phyloP scores from a whole-genome alignment of 1,139 yeast species.

The Yarrowia galli region DNA sequence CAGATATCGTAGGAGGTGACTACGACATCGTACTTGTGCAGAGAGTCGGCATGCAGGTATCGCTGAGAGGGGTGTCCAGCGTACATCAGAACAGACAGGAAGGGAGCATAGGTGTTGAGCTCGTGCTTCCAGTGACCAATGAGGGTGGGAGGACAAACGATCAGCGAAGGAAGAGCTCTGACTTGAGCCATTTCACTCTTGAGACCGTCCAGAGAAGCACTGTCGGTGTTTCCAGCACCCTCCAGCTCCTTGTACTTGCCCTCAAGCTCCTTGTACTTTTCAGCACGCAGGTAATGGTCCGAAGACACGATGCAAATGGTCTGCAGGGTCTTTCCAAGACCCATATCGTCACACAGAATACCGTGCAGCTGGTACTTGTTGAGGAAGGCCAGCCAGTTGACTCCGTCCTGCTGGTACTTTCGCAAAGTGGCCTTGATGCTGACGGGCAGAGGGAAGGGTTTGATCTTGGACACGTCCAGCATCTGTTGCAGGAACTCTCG shows the following conservation, averaged over 20 bases:
- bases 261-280: slow-evolving; percentile 57
- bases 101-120: slow-evolving; percentile 87
- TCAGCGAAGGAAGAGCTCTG: slow-evolving; percentile 79
- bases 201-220: slow-evolving; percentile 8
- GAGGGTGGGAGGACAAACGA: slow-evolving; percentile 95
- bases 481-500: slow-evolving; percentile 94
- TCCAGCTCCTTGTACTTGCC: slow-evolving; percentile 25
- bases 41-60: slow-evolving; percentile 59
- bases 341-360: slow-evolving; percentile 99
- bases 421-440: slow-evolving; percentile 91
- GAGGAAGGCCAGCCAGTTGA: slow-evolving; percentile 95
- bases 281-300: slow-evolving; percentile 86
- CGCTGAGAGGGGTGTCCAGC: slow-evolving; percentile 92
- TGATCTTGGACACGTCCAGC: slow-evolving; percentile 96
- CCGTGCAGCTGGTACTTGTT: slow-evolving; percentile 97
- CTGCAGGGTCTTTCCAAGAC: slow-evolving; percentile 95
- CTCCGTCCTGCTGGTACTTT: slow-evolving; percentile 97
- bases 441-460: slow-evolving; percentile 87
- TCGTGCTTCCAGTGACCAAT: slow-evolving; percentile 99
- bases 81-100: slow-evolving; percentile 79
- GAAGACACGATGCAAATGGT: slow-evolving; percentile 97
- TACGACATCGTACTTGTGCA: slow-evolving; percentile 75
- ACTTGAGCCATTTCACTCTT: slow-evolving; percentile 69
- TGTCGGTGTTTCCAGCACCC: slow-evolving; percentile 15
- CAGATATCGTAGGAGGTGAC: slow-evolving; percentile 97